Evolutionary conservation across 805 yeast genomes (phyloP).

Genomic region (Wickerhamomyces tratensis): DNA sequence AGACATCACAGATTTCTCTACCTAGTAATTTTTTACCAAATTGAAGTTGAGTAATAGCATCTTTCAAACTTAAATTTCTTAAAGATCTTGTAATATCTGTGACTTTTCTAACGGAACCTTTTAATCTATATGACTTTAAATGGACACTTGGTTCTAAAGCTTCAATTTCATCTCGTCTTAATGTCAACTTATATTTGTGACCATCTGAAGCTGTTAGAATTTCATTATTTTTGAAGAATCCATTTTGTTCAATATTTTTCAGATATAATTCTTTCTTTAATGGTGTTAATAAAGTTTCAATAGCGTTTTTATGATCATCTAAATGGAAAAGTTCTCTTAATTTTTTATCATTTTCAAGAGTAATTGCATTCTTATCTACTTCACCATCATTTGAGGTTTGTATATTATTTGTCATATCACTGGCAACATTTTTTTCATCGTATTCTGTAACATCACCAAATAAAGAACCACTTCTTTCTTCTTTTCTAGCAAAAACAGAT

Average conservation of each 20-base stretch:
- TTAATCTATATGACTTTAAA: conserved; percentile 70
- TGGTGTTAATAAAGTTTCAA: conserved; percentile 52
- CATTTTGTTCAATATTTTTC: conserved; percentile 46
- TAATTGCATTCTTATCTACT: conserved; percentile 17
- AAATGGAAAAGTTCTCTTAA: conserved; percentile 39
- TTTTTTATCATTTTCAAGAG: conserved; percentile 22
- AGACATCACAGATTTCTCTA: conserved; percentile 65
- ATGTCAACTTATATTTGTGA: conserved; percentile 40
- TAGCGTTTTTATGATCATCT: conserved; percentile 43
- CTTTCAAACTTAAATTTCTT: conserved; percentile 57
- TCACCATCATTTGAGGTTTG: conserved; percentile 13
- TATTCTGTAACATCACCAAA: conserved; percentile 17
- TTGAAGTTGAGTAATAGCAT: conserved; percentile 88
- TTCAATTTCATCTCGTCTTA: conserved; percentile 59
- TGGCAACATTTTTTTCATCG: conserved; percentile 6
- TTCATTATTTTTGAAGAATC: conserved; percentile 58
- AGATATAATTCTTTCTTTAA: conserved; percentile 58
- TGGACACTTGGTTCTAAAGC: conserved; percentile 84
- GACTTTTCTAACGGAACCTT: conserved; percentile 84
- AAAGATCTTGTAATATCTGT: conserved; percentile 71
- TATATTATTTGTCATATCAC: conserved; percentile 15
- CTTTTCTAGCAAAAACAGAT: background rate
- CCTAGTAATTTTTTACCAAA: conserved; percentile 75
- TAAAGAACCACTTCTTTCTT: conserved; percentile 4
- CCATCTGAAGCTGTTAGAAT: conserved; percentile 33